These are phyloP conservation scores for Elsinoe necatrix DNA, from an alignment of 2,329 filamentous ascomycete genomes.

Conservation along the genomic window DNA sequence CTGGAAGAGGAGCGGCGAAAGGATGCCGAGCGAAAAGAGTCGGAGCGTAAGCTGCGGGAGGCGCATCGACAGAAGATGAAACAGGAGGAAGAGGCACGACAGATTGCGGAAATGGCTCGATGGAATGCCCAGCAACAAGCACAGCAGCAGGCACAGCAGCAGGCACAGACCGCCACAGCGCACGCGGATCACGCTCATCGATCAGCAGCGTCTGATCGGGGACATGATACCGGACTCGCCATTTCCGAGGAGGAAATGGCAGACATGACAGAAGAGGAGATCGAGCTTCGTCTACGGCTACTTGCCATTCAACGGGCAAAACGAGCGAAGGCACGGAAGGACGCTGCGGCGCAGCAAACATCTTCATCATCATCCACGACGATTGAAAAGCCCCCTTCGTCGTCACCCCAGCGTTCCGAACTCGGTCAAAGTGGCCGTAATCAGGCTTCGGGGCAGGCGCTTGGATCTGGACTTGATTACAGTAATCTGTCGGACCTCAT, in stretches of 20 bases:
- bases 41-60: neutral
- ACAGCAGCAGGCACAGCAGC: neutral
- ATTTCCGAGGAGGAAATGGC: neutral
- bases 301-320: neutral
- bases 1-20: neutral
- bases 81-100: slow-evolving; percentile 4
- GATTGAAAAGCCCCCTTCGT: no score
- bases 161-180: neutral
- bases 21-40: slow-evolving; percentile 6
- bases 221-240: neutral
- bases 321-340: neutral
- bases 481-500: neutral
- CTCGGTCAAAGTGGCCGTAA: no score
- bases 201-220: neutral
- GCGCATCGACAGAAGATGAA: slow-evolving; percentile 1
- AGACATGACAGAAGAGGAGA: slow-evolving; percentile 6
- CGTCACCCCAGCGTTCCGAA: no score
- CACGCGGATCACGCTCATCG: neutral
- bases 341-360: neutral
- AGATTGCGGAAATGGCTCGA: slow-evolving; percentile 4
- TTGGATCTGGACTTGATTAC: neutral
- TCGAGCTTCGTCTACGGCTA: neutral
- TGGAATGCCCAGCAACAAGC: neutral
- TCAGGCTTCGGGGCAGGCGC: no score
- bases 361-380: neutral